Evolutionary conservation across 129 eudicot genomes (phyloP).

Genomic region (Logfia minima): DNA sequence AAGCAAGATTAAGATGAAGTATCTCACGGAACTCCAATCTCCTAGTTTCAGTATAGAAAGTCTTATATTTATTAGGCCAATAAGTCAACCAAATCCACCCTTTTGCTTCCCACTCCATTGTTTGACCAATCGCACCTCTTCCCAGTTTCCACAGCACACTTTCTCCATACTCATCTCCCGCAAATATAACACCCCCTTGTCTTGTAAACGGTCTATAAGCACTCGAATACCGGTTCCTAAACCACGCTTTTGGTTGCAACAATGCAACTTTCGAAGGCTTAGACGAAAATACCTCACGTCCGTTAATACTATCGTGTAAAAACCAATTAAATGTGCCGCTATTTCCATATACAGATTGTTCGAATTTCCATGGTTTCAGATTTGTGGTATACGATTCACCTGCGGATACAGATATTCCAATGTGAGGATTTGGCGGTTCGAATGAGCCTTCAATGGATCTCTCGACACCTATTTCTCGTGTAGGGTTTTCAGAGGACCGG

Average conservation of each 20-base stretch:
- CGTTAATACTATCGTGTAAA: constrained; percentile 67
- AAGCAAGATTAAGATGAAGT: constrained; percentile 52
- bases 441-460: constrained; percentile 64
- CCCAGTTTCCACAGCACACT: constrained; percentile 85
- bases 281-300: constrained; percentile 72
- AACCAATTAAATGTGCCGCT: constrained; percentile 72
- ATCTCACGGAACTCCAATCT: constrained; percentile 78
- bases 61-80: constrained; percentile 85
- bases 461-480: constrained; percentile 61
- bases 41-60: constrained; percentile 69
- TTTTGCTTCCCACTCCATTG: constrained; percentile 75
- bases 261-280: constrained; percentile 60
- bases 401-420: constrained; percentile 58
- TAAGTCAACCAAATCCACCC: constrained; percentile 92
- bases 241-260: constrained; percentile 79
- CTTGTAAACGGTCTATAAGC: constrained; percentile 80
- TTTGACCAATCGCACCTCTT: constrained; percentile 53
- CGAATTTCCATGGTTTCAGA: constrained; percentile 92
- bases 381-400: constrained; percentile 65
- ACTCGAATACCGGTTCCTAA: constrained; percentile 65
- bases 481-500: constrained; percentile 76
- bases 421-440: constrained; percentile 53
- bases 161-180: constrained; percentile 84
- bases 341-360: constrained; percentile 70
- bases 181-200: constrained; percentile 84